Conservation (phyloP, 2,329 filamentous ascomycete genomes). For the Aspergillus fijiensis region DNA sequence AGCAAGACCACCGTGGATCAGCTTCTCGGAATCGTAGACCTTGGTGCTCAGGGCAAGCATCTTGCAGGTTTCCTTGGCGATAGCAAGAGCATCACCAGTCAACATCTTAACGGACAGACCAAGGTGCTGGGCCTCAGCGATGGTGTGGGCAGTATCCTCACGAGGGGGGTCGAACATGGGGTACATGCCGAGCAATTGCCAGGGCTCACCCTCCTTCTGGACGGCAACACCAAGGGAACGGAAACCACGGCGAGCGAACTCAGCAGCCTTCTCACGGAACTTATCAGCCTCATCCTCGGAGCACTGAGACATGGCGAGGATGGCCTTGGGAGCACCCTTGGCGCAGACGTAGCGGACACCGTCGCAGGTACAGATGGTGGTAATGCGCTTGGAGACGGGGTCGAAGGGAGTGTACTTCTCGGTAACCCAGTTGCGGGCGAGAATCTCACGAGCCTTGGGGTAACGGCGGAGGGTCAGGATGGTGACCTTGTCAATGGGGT, state of each 20-base stretch:
- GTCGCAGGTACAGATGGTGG: constrained; percentile 66
- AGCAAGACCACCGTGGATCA: constrained; percentile 72
- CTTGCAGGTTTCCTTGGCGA: constrained; percentile 79
- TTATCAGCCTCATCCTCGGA: constrained; percentile 62
- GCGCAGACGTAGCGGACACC: constrained; percentile 70
- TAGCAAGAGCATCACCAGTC: constrained; percentile 76
- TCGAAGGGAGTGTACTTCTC: constrained; percentile 72
- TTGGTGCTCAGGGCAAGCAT: constrained; percentile 77
- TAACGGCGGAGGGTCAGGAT: constrained; percentile 74
- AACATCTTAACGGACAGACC: constrained; percentile 80
- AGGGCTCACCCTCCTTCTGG: constrained; percentile 72
- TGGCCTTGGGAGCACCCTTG: constrained; percentile 76
- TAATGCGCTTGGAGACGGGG: constrained; percentile 77
- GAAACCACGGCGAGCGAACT: constrained; percentile 78
- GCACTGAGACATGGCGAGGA: constrained; percentile 68
- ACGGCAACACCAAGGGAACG: constrained; percentile 76
- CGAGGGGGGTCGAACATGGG: constrained; percentile 79
- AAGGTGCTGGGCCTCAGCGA: constrained; percentile 72
- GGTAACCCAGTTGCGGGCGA: constrained; percentile 72
- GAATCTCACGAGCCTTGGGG: constrained; percentile 74
- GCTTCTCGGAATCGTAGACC: constrained; percentile 76
- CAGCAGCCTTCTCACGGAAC: constrained; percentile 71
- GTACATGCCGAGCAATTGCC: constrained; percentile 73
- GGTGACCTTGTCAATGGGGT: constrained; percentile 77
- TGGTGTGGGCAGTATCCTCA: constrained; percentile 76